These are phyloP conservation scores for Eucalyptus polybractea DNA, from an alignment of 345 rosid genomes.

Conservation along the genomic window DNA sequence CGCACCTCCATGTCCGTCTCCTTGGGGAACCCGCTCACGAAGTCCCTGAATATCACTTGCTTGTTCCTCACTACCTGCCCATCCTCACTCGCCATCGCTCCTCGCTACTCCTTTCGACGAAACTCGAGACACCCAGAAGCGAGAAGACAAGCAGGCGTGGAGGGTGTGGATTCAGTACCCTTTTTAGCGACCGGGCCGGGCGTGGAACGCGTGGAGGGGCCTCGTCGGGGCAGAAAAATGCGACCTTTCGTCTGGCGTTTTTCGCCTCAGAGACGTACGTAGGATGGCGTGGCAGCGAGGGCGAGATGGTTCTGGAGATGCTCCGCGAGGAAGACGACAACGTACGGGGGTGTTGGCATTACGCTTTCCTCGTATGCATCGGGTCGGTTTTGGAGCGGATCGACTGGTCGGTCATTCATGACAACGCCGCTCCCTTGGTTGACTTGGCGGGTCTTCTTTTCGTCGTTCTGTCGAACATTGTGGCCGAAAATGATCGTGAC, in stretches of 20 bases:
- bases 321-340: background rate
- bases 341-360: background rate
- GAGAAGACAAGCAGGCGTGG: background rate
- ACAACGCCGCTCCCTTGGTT: background rate
- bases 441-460: too few relatives aligned
- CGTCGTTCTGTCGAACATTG: too few relatives aligned
- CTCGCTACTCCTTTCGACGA: background rate
- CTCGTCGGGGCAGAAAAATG: background rate
- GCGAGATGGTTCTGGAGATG: background rate
- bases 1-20: conserved; percentile 19
- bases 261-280: too few relatives aligned
- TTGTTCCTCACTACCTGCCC: conserved; percentile 11
- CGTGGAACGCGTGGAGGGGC: background rate
- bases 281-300: background rate
- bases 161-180: background rate
- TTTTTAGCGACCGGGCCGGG: background rate
- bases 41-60: conserved; percentile 20
- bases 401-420: background rate
- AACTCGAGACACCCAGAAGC: background rate
- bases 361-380: too few relatives aligned
- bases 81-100: background rate
- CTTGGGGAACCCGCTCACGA: conserved; percentile 28
- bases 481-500: too few relatives aligned
- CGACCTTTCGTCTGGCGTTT: background rate
- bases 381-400: too few relatives aligned